Evolutionary conservation across 2,329 filamentous ascomycete species (phyloP), one percentile per base, ranked within the genome.

Genomic region (Hypoxylon sp.): DNA sequence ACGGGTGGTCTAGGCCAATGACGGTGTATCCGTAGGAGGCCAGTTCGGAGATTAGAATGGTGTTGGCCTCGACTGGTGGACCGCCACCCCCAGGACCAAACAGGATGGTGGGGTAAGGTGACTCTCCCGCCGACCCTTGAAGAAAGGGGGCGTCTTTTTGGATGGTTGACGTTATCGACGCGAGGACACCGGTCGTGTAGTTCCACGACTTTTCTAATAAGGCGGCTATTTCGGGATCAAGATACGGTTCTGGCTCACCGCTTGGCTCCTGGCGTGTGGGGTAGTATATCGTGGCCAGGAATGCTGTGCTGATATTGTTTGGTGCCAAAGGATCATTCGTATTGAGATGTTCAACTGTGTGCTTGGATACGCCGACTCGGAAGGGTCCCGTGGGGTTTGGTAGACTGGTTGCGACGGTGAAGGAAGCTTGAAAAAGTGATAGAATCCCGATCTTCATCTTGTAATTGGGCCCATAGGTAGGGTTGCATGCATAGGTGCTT

Each of bases 1-100:
- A 65, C 2, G 63, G 55, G 21, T 68, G 66, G 16, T 68, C 65
- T 11, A 66, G 30, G 7, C 61, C 64, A 13, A 63, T 55, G 8
- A 68, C 52, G 7, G 50, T 51, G 34, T 67, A 68, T 3, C 66
- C 66, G 35, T 62, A 40, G 4, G 57, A 60, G 0, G 47, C 57
- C 5, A 62, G 34, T 15, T 63, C 62, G 3, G 60, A 51, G 4
- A 64, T 35, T 5, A 63, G 31, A 13, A 57, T 59, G 3, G 59
- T 64, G 19, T 52, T 57, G 7, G 48, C 47, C 13, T 64, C 59
- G 12, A 55, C 45, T 1, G 55, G 55, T 7, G 57, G 55, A 5
- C 62, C 59, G 4, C 55, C 55, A 9, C 50, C 60, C 9, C 60
- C 57, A 1, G 60, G 55, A 2, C 60, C 55, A 34, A 62, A 63